These are phyloP conservation scores for Clavaria fumosa DNA, from an alignment of 768 basidiomycete species.

Conservation along the genomic window DNA sequence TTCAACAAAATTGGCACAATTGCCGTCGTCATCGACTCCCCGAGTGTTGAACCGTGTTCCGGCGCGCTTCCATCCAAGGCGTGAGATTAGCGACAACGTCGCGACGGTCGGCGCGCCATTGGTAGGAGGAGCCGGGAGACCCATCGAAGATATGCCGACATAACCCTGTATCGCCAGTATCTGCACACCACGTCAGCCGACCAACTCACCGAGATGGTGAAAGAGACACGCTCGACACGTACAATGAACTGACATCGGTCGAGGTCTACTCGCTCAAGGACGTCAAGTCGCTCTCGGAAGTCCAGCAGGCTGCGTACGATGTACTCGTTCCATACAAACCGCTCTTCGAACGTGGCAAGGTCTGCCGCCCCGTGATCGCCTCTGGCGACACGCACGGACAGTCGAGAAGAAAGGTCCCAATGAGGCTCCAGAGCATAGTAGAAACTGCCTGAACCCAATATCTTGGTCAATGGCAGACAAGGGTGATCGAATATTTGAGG, in stretches of 20 bases:
- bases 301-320: constrained; percentile 77
- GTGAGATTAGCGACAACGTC: constrained; percentile 67
- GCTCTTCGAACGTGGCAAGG: constrained; percentile 53
- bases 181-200: constrained; percentile 22
- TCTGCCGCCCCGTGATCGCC: constrained; percentile 30
- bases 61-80: constrained; percentile 88
- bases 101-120: constrained; percentile 58
- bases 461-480: constrained; percentile 77
- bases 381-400: constrained; percentile 52
- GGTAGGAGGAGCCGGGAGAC: constrained; percentile 59
- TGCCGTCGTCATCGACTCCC: constrained; percentile 90
- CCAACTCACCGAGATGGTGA: constrained; percentile 7
- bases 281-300: constrained; percentile 68
- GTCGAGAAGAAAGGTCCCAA: constrained; percentile 84
- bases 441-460: constrained; percentile 83
- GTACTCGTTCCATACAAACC: constrained; percentile 93
- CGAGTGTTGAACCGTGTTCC: constrained; percentile 96
- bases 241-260: constrained; percentile 81
- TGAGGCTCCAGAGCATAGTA: constrained; percentile 73
- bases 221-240: constrained; percentile 15
- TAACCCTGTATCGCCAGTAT: constrained; percentile 90
- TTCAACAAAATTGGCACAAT: constrained; percentile 95
- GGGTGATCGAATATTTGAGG: constrained; percentile 74
- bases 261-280: constrained; percentile 51
- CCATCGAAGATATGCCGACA: constrained; percentile 69